Evolutionary conservation across 2,329 filamentous ascomycete genomes (phyloP).

Genomic region (Hortaea sp.): DNA sequence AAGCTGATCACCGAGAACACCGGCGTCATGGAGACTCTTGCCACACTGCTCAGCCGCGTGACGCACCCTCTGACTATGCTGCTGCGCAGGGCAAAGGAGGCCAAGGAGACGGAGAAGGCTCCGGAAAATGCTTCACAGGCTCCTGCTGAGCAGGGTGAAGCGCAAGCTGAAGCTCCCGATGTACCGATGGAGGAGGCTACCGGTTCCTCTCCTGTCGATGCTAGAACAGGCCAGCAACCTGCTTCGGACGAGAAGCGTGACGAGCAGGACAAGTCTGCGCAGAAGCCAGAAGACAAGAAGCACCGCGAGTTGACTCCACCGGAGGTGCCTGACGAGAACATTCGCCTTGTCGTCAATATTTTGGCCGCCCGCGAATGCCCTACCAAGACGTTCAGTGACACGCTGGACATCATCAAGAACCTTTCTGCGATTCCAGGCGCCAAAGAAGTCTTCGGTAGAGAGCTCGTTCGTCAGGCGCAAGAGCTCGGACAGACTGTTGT

Average conservation of each 20-base stretch:
- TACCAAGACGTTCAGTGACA: slow-evolving; percentile 96
- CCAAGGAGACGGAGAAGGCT: slow-evolving; percentile 37
- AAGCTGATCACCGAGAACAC: slow-evolving; percentile 94
- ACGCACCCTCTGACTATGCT: slow-evolving; percentile 75
- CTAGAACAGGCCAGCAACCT: slow-evolving; percentile 7
- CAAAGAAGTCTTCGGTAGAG: slow-evolving; percentile 82
- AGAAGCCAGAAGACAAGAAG: slow-evolving; percentile 39
- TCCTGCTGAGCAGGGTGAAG: slow-evolving; percentile 15
- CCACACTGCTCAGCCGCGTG: slow-evolving; percentile 75
- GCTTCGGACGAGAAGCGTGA: slow-evolving; percentile 12
- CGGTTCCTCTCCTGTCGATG: slow-evolving; percentile 10
- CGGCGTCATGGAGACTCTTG: slow-evolving; percentile 89
- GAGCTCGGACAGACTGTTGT: slow-evolving; percentile 76
- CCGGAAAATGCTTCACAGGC: slow-evolving; percentile 27
- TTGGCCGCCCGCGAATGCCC: slow-evolving; percentile 93
- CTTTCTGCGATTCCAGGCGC: slow-evolving; percentile 85
- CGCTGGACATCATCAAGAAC: slow-evolving; percentile 96
- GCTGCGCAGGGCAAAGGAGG: slow-evolving; percentile 73
- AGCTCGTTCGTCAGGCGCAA: slow-evolving; percentile 81
- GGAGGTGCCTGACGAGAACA: slow-evolving; percentile 75
- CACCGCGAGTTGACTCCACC: slow-evolving; percentile 63
- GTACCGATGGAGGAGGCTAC: slow-evolving; percentile 12
- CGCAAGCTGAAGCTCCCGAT: slow-evolving; percentile 11
- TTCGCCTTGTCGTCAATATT: slow-evolving; percentile 91
- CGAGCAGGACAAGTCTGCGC: slow-evolving; percentile 17